These are phyloP conservation scores for Pseudofabraea citricarpa DNA, from an alignment of 2,329 filamentous ascomycete species.

Conservation along the genomic window DNA sequence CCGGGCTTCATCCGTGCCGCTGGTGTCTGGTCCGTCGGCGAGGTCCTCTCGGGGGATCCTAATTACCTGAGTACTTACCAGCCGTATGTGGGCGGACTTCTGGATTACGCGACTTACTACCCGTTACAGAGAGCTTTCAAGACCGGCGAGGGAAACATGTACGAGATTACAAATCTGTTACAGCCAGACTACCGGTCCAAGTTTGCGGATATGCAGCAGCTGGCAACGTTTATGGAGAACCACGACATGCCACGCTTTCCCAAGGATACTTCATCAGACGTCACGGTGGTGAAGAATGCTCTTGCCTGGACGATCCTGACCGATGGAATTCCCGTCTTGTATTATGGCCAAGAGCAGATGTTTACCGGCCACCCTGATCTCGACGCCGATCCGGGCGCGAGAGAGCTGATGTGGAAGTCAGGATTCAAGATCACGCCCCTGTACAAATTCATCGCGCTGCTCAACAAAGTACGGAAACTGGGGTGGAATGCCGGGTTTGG, in stretches of 20 bases:
- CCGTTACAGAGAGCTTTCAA: slow-evolving; percentile 3
- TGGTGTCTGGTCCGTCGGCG: slow-evolving; percentile 54
- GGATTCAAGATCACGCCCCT: slow-evolving; percentile 7
- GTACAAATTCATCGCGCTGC: slow-evolving; percentile 9
- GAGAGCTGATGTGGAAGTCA: slow-evolving; percentile 3
- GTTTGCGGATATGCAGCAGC: slow-evolving; percentile 35
- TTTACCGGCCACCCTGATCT: slow-evolving; percentile 1
- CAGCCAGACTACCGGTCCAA: slow-evolving; percentile 30
- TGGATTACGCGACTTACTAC: slow-evolving; percentile 49
- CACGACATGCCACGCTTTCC: slow-evolving; percentile 35
- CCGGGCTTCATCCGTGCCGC: slow-evolving; percentile 44
- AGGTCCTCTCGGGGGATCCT: slow-evolving; percentile 46
- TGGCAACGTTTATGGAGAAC: slow-evolving; percentile 35
- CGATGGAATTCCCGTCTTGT: slow-evolving; percentile 38
- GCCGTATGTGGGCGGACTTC: slow-evolving; percentile 46
- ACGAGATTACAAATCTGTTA: slow-evolving; percentile 21
- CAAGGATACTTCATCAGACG: slow-evolving; percentile 11
- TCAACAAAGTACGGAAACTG: slow-evolving; percentile 10
- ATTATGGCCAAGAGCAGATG: slow-evolving; percentile 1
- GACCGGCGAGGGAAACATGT: slow-evolving; percentile 12
- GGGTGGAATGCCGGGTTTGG: slow-evolving; percentile 12
- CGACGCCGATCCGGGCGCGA: slow-evolving; percentile 2
- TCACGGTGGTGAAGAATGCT: slow-evolving; percentile 14
- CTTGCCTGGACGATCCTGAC: slow-evolving; percentile 40
- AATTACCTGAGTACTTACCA: slow-evolving; percentile 36